phyloP scores from a whole-genome alignment of 2,329 filamentous ascomycete species.

The Colletotrichum musicola region DNA sequence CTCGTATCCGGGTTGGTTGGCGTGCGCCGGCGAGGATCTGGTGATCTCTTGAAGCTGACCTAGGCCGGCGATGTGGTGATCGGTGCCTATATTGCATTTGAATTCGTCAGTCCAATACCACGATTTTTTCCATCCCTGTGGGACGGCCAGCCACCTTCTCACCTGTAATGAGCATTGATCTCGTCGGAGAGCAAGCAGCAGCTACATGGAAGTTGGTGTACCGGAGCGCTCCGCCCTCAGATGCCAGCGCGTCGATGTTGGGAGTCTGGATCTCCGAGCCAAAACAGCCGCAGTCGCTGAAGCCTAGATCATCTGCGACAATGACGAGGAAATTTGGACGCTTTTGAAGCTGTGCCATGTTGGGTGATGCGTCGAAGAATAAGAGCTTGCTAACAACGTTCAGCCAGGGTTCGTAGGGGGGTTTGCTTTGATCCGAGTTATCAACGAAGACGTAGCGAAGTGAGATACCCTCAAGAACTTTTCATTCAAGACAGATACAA shows the following conservation, averaged over 20 bases:
- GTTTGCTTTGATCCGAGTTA: too few species aligned
- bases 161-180: slow-evolving; percentile 70
- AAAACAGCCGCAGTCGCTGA: slow-evolving; percentile 70
- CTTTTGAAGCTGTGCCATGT: neutral
- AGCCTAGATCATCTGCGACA: slow-evolving; percentile 71
- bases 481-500: too few species aligned
- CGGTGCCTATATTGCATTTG: slow-evolving; percentile 58
- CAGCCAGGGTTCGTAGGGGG: too few species aligned
- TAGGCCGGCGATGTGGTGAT: slow-evolving; percentile 70
- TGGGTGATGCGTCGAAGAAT: too few species aligned
- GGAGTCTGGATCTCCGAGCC: slow-evolving; percentile 72
- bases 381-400: too few species aligned
- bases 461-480: too few species aligned
- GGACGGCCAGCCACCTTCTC: slow-evolving; percentile 49
- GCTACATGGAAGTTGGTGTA: slow-evolving; percentile 76
- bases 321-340: slow-evolving; percentile 72
- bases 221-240: slow-evolving; percentile 60
- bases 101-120: neutral
- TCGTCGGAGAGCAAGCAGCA: slow-evolving; percentile 73
- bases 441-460: too few species aligned
- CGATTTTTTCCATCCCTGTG: neutral
- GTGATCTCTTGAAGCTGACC: slow-evolving; percentile 68
- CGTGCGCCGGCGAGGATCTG: slow-evolving; percentile 55
- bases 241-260: slow-evolving; percentile 66
- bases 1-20: slow-evolving; percentile 72